Evolutionary conservation across 1,284 basidiomycete genomes (phyloP), one percentile per base, ranked within the genome.

Genomic region (Malassezia sp.): DNA sequence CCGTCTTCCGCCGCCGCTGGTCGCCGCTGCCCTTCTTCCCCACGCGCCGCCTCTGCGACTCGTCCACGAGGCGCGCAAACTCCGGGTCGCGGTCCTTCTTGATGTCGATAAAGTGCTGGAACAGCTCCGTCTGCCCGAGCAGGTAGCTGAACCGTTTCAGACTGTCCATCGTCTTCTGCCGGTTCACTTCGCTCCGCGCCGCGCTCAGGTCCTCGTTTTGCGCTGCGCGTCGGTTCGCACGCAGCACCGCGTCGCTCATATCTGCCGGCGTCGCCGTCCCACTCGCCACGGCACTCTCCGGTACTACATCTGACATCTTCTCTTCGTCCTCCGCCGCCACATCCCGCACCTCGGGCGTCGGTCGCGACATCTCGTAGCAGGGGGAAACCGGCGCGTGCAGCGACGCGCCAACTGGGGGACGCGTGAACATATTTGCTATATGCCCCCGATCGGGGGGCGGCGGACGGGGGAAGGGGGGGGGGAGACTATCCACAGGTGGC

Each of bases 1-100:
- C 91, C 22, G 58, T 90, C 73, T 91, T 95, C 45, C 91, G 80
- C 62, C 89, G 85, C 30, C 88, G 80, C 42, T 83, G 77, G 51
- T 76, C 84, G 15, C 46, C 50, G 30, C 46, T 45, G 24, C 53
- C 46, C 29, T 44, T 33, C 27, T 56, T 54, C 43, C 60, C 62
- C 27, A 30, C 28, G 36, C 34, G 42, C 24, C 56, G 46, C 35
- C 57, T 38, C 44, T 70, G 64, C 43, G 72, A 72, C 36, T 88
- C 87, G 26, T 66, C 57, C 49, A 97, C 76, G 69, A 96, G 74
- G 4, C 81, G 81, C 0, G 88, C 88, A 67, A 96, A 97, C 64
- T 90, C 83, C 12, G 90, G 88, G 72, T 97, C 90, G 27, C 86
- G 81, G 45, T 86, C 81, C 74, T 81, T 66, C 42, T 69, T 69